These are phyloP conservation scores for Ballota nigra DNA, from an alignment of 257 asterid species.

Conservation along the genomic window DNA sequence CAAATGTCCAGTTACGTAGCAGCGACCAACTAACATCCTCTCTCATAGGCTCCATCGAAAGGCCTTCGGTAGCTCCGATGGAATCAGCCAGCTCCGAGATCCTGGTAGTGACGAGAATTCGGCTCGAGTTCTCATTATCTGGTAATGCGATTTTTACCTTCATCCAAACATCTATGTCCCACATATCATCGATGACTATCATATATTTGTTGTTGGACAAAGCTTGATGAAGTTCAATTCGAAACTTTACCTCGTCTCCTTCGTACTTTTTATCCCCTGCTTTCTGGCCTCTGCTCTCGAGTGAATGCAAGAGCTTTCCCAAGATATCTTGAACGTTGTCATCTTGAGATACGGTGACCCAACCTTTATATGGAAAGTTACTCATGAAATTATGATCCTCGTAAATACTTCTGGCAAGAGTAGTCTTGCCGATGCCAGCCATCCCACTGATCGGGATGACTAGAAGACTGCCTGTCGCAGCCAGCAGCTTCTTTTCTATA, in stretches of 20 bases:
- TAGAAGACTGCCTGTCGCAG: neutral
- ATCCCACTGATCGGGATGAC: neutral
- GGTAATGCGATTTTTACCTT: slow-evolving; percentile 1
- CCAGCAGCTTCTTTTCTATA: neutral
- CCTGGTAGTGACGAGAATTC: slow-evolving; percentile 32
- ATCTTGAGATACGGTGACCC: slow-evolving; percentile 30
- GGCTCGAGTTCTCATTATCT: slow-evolving; percentile 27
- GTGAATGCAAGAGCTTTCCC: slow-evolving; percentile 11
- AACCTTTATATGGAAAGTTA: slow-evolving; percentile 19
- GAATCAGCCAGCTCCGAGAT: neutral
- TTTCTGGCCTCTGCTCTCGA: neutral
- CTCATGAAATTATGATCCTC: neutral
- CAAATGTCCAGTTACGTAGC: slow-evolving; percentile 6
- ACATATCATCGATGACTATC: slow-evolving; percentile 36
- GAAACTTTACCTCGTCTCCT: neutral
- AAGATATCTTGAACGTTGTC: slow-evolving; percentile 1
- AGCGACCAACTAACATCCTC: slow-evolving; percentile 21
- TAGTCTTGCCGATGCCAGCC: neutral
- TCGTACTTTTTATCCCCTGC: neutral
- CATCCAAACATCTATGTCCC: slow-evolving; percentile 23
- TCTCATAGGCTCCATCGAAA: slow-evolving; percentile 8
- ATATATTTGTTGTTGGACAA: slow-evolving; percentile 16
- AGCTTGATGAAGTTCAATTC: neutral
- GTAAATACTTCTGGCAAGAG: slow-evolving; percentile 14
- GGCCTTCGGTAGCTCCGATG: neutral